Base-by-base conservation (phyloP, 2,329 filamentous ascomycete genomes). In the Aspergillus sp. region DNA sequence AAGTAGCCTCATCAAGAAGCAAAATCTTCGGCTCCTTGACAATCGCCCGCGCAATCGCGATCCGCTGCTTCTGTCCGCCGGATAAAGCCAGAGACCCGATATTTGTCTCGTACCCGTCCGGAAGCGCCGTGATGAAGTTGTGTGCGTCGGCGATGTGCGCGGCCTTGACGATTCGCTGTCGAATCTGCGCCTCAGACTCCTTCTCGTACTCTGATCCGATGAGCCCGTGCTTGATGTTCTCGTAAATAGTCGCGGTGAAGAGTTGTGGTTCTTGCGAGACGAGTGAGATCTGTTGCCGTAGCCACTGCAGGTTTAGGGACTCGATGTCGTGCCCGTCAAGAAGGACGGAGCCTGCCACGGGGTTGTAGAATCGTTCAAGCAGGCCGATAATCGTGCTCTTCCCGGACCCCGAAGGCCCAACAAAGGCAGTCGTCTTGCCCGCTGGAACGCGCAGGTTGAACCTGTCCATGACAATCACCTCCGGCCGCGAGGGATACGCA, bases 1-100 rank as follows among this genome's bases (percentile, higher is more conserved):
- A 92, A 0, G 93, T 97, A 1, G 93, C 93, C 76, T 97, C 93
- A 65, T 97, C 93, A 3, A 97, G 87, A 0, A 97, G 85, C 1
- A 96, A 83, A 71, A 96, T 84, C 79, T 91, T 92, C 0, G 92
- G 92, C 68, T 95, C 88, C 4, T 88, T 91, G 22, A 95, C 89
- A 52, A 95, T 84, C 28, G 91, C 91, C 65, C 91, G 82, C 3
- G 92, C 91, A 73, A 96, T 95, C 9, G 91, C 91, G 68, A 96
- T 92, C 64, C 93, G 89, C 76, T 96, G 93, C 74, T 94, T 94
- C 89, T 68, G 66, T 0, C 66, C 66, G 0, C 66, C 66, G 1
- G 66, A 66, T 2, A 68, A 57, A 0, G 65, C 64, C 15, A 61
- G 55, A 0, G 54, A 46, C 7, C 66, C 67, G 8, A 68, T 63